A percentile compares a stretch with the other conserved stretches of the same genome.
Conservation (phyloP, 2,329 filamentous ascomycete species). For the Alternaria sp. region DNA sequence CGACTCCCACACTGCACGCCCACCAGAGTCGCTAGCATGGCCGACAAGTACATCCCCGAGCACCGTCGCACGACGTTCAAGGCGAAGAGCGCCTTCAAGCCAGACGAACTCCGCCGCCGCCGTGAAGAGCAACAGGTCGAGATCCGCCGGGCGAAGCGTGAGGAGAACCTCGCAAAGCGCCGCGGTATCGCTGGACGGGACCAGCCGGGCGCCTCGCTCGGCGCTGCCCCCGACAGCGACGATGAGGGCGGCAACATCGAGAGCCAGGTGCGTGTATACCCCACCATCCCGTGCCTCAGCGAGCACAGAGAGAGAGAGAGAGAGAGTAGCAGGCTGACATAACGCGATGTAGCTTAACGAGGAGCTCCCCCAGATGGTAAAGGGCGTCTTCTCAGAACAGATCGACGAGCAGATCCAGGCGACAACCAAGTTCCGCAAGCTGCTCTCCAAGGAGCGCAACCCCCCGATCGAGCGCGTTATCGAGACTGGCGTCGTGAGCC, state of each 20-base stretch:
- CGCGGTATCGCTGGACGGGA: constrained; percentile 84
- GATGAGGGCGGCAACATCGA: constrained; percentile 96
- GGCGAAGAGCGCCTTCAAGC: constrained; percentile 99
- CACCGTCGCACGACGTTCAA: constrained; percentile 99
- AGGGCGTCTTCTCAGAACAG: constrained; percentile 97
- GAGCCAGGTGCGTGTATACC: constrained; percentile 76
- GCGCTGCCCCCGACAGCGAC: constrained; percentile 92
- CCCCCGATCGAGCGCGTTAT: constrained; percentile 99
- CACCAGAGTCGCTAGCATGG: constrained; percentile 68
- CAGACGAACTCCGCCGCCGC: constrained; percentile 95
- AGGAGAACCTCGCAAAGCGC: constrained; percentile 98
- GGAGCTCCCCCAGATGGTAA: constrained; percentile 97
- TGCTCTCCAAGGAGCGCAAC: constrained; percentile 98
- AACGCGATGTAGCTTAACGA: constrained; percentile 76
- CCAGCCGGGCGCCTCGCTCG: constrained; percentile 79
- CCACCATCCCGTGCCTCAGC: constrained; percentile 18
- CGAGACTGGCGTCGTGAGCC: constrained; percentile 95
- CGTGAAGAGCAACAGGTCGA: constrained; percentile 99
- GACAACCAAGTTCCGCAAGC: constrained; percentile 97
- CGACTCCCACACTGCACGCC: constrained; percentile 23
- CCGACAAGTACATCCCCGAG: constrained; percentile 98
- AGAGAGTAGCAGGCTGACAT: constrained; percentile 22
- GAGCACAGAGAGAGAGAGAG: background rate
- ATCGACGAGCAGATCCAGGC: constrained; percentile 97
- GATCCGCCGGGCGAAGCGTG: constrained; percentile 97